Evolutionary conservation across 352 stramenopile genomes (phyloP).

Genomic region (Pythium apleroticum): DNA sequence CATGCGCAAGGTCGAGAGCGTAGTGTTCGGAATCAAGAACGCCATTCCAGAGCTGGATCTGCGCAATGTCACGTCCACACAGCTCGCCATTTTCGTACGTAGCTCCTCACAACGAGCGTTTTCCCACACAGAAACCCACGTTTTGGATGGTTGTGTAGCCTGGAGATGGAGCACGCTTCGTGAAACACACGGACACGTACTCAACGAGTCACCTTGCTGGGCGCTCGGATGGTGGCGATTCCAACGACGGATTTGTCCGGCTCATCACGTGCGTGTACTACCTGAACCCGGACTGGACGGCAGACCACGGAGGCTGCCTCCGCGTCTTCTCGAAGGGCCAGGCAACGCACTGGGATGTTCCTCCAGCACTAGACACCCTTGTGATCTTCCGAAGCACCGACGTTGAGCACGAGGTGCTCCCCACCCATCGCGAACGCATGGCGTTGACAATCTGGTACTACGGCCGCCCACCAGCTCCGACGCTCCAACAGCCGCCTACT

Average conservation of each 20-base stretch:
- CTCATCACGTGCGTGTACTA: conserved; percentile 88
- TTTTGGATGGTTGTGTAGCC: conserved; percentile 34
- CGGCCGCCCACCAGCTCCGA: conserved; percentile 31
- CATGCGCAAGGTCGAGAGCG: conserved; percentile 44
- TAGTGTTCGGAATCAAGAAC: conserved; percentile 59
- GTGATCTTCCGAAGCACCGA: conserved; percentile 91
- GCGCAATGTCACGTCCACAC: conserved; percentile 69
- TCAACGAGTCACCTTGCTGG: conserved; percentile 34
- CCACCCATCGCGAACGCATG: conserved; percentile 77
- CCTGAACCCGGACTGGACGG: conserved; percentile 72
- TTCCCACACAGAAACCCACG: not conserved
- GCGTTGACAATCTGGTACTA: conserved; percentile 96
- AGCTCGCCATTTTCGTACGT: conserved; percentile 78
- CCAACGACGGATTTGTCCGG: conserved; percentile 36
- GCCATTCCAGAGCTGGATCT: conserved; percentile 48
- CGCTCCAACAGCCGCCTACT: not conserved
- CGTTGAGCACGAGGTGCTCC: conserved; percentile 90
- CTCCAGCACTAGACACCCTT: conserved; percentile 84
- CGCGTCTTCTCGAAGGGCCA: conserved; percentile 47
- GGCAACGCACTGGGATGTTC: conserved; percentile 59
- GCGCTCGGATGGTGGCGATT: conserved; percentile 17
- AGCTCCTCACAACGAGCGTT: not conserved
- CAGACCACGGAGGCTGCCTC: conserved; percentile 58
- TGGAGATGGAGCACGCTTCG: conserved; percentile 63
- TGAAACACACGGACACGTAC: conserved; percentile 72